Conservation (phyloP, 768 basidiomycete species). For the Suillus fuscotomentosus region DNA sequence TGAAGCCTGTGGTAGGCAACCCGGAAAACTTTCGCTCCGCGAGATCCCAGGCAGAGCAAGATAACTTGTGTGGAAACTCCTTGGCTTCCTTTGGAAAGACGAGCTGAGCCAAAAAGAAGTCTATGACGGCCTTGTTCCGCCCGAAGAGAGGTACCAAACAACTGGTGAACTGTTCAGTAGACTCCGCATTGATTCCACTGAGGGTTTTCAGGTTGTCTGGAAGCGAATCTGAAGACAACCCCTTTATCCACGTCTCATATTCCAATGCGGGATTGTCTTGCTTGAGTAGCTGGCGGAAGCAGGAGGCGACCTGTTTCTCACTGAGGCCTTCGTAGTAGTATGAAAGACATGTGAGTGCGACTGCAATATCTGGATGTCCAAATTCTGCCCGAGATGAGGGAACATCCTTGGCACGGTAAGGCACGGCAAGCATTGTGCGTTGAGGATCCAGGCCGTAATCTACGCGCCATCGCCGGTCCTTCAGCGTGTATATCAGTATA, state of each 20-base stretch:
- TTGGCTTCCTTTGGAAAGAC: slow-evolving; percentile 53
- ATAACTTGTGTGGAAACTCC: slow-evolving; percentile 46
- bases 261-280: slow-evolving; percentile 40
- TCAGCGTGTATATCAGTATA: slow-evolving; percentile 38
- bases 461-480: slow-evolving; percentile 46
- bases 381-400: slow-evolving; percentile 48
- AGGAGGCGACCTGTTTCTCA: slow-evolving; percentile 33
- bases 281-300: slow-evolving; percentile 38
- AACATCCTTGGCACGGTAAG: slow-evolving; percentile 53
- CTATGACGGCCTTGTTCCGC: slow-evolving; percentile 36
- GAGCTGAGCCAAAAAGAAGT: slow-evolving; percentile 45
- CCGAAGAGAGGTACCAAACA: slow-evolving; percentile 35
- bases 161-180: slow-evolving; percentile 28
- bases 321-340: slow-evolving; percentile 51
- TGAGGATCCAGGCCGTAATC: slow-evolving; percentile 46
- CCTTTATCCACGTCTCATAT: slow-evolving; percentile 40
- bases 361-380: slow-evolving; percentile 49
- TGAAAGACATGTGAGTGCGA: slow-evolving; percentile 44
- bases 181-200: slow-evolving; percentile 43
- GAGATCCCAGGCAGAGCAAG: slow-evolving; percentile 54
- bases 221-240: slow-evolving; percentile 13
- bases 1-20: slow-evolving; percentile 47
- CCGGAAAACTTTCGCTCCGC: slow-evolving; percentile 33
- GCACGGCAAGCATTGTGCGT: slow-evolving; percentile 49
- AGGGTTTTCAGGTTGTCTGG: slow-evolving; percentile 31